Evolutionary conservation across 192 early-diverging fungal genomes (phyloP).

Genomic region (Gorgonomyces haynaldii): DNA sequence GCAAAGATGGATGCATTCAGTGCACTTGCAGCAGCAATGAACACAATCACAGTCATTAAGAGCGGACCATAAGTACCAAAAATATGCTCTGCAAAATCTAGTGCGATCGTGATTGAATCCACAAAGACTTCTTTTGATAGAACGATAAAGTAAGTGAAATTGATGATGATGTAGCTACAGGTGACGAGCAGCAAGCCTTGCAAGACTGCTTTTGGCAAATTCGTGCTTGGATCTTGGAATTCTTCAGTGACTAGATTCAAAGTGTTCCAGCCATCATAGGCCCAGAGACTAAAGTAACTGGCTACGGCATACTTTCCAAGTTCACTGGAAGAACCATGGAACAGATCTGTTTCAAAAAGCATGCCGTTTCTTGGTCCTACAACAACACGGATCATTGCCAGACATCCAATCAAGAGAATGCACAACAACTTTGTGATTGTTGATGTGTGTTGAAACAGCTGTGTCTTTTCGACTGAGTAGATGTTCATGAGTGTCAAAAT

Average conservation of each 20-base stretch:
- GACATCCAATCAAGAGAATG: slow-evolving; percentile 22
- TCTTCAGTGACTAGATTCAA: slow-evolving; percentile 42
- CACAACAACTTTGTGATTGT: slow-evolving; percentile 30
- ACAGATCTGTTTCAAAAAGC: slow-evolving; percentile 49
- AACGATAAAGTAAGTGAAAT: slow-evolving; percentile 35
- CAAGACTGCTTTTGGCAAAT: slow-evolving; percentile 31
- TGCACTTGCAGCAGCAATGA: slow-evolving; percentile 61
- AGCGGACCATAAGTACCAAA: slow-evolving; percentile 57
- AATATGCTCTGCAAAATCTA: slow-evolving; percentile 59
- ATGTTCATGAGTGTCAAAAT: not conserved
- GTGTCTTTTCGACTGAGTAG: not conserved
- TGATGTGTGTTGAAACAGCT: slow-evolving; percentile 30
- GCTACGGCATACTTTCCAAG: slow-evolving; percentile 62
- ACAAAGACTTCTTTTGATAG: slow-evolving; percentile 10
- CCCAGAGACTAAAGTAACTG: slow-evolving; percentile 52
- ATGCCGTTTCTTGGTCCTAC: slow-evolving; percentile 40
- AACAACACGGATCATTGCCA: slow-evolving; percentile 19
- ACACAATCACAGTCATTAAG: slow-evolving; percentile 59
- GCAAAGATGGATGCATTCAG: slow-evolving; percentile 70
- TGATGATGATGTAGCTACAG: slow-evolving; percentile 25
- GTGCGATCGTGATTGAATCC: slow-evolving; percentile 3
- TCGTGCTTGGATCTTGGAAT: slow-evolving; percentile 26
- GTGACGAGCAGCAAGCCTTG: slow-evolving; percentile 30
- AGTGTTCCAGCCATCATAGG: slow-evolving; percentile 44
- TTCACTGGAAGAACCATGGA: slow-evolving; percentile 40